Evolutionary conservation across 164 flowering plant genomes (phyloP).

Genomic region (Nymphaea thermarum): DNA sequence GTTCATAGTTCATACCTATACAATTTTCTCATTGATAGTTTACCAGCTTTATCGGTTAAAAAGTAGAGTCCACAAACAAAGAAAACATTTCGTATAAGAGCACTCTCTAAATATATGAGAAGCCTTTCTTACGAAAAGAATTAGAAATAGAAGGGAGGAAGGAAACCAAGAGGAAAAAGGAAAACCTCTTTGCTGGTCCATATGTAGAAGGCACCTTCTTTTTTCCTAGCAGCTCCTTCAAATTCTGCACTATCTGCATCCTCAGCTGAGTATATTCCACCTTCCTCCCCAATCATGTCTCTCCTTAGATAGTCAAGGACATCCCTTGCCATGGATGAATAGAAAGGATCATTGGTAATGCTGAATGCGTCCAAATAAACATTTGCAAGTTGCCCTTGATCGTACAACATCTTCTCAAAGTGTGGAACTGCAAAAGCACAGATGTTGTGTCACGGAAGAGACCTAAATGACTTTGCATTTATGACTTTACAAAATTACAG

Average conservation of each 20-base stretch:
- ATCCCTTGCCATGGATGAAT: constrained; percentile 52
- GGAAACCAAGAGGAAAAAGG: not conserved
- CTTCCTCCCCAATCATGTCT: constrained; percentile 75
- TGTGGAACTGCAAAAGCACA: constrained; percentile 73
- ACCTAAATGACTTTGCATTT: not conserved
- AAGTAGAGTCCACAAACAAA: not conserved
- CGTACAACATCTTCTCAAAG: constrained; percentile 97
- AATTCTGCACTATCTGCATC: constrained; percentile 94
- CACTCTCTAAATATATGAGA: too few relatives aligned
- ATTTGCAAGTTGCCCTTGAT: constrained; percentile 88
- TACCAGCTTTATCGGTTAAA: too few relatives aligned
- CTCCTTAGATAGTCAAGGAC: constrained; percentile 87
- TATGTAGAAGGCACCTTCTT: constrained; percentile 88
- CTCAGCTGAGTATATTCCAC: constrained; percentile 91
- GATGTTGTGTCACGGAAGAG: not conserved
- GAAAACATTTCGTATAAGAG: not conserved
- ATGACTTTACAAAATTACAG: too few relatives aligned
- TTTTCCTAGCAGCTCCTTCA: constrained; percentile 57
- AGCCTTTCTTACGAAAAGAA: not conserved
- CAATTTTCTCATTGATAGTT: too few relatives aligned
- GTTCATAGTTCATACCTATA: too few relatives aligned
- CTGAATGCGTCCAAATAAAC: constrained; percentile 67
- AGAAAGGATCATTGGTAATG: constrained; percentile 50
- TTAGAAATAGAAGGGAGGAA: not conserved
- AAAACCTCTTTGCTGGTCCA: constrained; percentile 80